phyloP scores from a whole-genome alignment of 164 flowering plant species.

The Aristolochia contorta region DNA sequence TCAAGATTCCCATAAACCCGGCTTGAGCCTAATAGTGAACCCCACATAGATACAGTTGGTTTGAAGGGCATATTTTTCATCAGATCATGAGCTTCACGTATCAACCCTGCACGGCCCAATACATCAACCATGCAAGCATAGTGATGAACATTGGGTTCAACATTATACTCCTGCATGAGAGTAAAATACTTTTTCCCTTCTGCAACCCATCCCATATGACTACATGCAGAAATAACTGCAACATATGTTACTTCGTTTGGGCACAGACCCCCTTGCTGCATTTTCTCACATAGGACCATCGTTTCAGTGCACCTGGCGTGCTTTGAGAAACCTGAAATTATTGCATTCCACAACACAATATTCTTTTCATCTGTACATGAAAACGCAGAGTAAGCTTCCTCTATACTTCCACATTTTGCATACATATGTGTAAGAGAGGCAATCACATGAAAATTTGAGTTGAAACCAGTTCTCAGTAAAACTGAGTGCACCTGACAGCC shows the following conservation, averaged over 20 bases:
- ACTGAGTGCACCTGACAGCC: conserved; percentile 70
- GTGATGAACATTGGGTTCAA: conserved; percentile 48
- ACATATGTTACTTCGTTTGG: conserved; percentile 68
- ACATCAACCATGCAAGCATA: conserved; percentile 85
- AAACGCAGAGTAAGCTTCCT: conserved; percentile 54
- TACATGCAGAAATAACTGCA: conserved; percentile 67
- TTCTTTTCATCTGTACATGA: conserved; percentile 33
- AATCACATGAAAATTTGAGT: conserved; percentile 34
- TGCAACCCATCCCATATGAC: conserved; percentile 61
- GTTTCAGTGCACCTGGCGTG: conserved; percentile 54
- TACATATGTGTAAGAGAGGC: conserved; percentile 86
- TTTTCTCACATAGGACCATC: conserved; percentile 69
- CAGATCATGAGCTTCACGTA: conserved; percentile 45
- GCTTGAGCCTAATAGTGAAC: conserved; percentile 67
- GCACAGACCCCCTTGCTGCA: conserved; percentile 54
- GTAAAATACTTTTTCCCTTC: conserved; percentile 44
- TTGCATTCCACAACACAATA: conserved; percentile 64
- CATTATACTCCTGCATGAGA: conserved; percentile 35
- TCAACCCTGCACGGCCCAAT: conserved; percentile 59
- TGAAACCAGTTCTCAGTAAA: conserved; percentile 41
- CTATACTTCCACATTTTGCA: conserved; percentile 62
- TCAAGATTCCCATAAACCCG: conserved; percentile 51
- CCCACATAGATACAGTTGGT: conserved; percentile 79
- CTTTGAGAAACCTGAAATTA: conserved; percentile 79
- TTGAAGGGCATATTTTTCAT: conserved; percentile 55